Percentiles rank a stretch among this genome's conserved stretches.
Conservation (phyloP, 768 basidiomycete genomes). For the Lactarius indigo region DNA sequence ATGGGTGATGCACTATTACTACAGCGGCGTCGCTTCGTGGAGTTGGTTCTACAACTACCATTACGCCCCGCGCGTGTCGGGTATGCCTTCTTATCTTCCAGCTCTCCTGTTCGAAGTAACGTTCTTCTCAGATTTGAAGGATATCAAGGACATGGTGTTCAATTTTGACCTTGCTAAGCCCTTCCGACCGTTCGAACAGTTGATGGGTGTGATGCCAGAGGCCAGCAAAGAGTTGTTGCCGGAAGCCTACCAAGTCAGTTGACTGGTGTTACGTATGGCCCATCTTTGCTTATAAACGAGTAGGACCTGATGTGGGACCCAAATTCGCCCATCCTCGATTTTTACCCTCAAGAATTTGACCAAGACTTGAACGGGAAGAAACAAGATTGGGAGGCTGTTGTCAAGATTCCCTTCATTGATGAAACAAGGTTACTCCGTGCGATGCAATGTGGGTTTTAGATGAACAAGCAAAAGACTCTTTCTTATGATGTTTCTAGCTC, state of each 20-base stretch:
- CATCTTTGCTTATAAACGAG: slow-evolving; percentile 6
- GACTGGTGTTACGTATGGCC: neutral
- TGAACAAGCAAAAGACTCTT: neutral
- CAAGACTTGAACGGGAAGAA: slow-evolving; percentile 97
- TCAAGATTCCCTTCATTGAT: slow-evolving; percentile 98
- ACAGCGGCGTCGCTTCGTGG: slow-evolving; percentile 96
- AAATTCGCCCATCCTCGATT: slow-evolving; percentile 86
- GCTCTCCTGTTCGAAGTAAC: slow-evolving; percentile 22
- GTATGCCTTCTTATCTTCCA: slow-evolving; percentile 40
- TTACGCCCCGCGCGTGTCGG: slow-evolving; percentile 94
- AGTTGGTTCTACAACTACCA: slow-evolving; percentile 99
- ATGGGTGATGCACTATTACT: slow-evolving; percentile 99
- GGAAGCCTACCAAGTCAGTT: slow-evolving; percentile 69
- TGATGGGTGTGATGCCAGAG: slow-evolving; percentile 95
- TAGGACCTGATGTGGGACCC: slow-evolving; percentile 88
- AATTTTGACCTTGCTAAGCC: slow-evolving; percentile 83
- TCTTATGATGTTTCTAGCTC: slow-evolving; percentile 43
- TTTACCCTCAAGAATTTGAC: slow-evolving; percentile 91
- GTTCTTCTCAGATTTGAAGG: slow-evolving; percentile 46
- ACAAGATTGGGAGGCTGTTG: slow-evolving; percentile 97
- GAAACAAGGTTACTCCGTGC: slow-evolving; percentile 71
- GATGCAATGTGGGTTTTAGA: slow-evolving; percentile 63
- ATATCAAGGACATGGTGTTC: slow-evolving; percentile 78
- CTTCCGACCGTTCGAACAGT: slow-evolving; percentile 90
- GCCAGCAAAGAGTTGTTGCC: slow-evolving; percentile 91